Percentiles rank a stretch among this genome's conserved stretches.
phyloP scores from a whole-genome alignment of 2,329 filamentous ascomycete genomes.

The Chalara sp. region DNA sequence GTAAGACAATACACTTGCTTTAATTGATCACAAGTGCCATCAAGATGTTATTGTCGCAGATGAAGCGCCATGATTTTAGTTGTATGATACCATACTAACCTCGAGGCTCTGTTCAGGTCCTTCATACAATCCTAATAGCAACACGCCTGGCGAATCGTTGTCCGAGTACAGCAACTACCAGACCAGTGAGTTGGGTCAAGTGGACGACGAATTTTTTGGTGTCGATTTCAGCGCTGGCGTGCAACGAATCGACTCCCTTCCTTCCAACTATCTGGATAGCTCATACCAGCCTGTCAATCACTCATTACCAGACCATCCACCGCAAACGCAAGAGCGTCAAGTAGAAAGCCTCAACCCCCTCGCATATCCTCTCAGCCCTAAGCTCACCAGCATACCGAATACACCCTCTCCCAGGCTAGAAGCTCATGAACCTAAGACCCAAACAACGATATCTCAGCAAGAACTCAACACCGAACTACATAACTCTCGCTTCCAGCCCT shows the following conservation, averaged over 20 bases:
- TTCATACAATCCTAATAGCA: slow-evolving; percentile 17
- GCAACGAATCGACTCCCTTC: slow-evolving; percentile 17
- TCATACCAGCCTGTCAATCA: too few relatives aligned
- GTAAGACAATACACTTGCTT: too few relatives aligned
- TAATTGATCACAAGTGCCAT: too few relatives aligned
- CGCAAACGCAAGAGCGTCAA: slow-evolving; percentile 3
- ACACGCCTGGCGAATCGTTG: slow-evolving; percentile 21
- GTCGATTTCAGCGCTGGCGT: slow-evolving; percentile 27
- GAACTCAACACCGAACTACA: slow-evolving; percentile 16
- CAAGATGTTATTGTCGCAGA: too few relatives aligned
- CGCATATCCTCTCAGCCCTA: slow-evolving; percentile 23
- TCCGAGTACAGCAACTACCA: slow-evolving; percentile 25
- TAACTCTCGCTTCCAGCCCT: slow-evolving; percentile 11
- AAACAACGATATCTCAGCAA: slow-evolving; percentile 15
- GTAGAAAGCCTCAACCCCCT: slow-evolving; percentile 13
- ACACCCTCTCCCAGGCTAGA: slow-evolving; percentile 18
- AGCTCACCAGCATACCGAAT: slow-evolving; percentile 20
- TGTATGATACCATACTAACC: too few relatives aligned
- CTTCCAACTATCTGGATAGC: neutral
- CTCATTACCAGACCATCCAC: too few relatives aligned
- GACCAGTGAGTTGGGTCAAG: slow-evolving; percentile 22
- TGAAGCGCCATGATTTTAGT: too few relatives aligned
- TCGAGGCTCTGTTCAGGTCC: slow-evolving; percentile 6
- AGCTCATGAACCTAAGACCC: slow-evolving; percentile 13
- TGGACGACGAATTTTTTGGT: slow-evolving; percentile 26